phyloP scores from a whole-genome alignment of 192 early-diverging fungal genomes.

The Backusella sp. region DNA sequence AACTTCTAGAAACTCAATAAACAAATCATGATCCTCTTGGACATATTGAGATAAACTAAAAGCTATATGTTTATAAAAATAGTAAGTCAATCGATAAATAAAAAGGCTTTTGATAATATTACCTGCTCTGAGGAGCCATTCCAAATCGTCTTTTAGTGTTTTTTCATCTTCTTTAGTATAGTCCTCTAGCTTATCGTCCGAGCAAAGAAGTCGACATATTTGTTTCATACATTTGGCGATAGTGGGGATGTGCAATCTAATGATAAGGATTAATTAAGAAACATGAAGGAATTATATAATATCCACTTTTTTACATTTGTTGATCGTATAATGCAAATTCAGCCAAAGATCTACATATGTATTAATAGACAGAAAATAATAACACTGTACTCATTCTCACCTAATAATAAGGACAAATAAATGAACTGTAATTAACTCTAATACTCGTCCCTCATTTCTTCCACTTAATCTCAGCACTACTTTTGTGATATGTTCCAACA shows the following conservation, averaged over 20 bases:
- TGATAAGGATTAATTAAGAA: neutral
- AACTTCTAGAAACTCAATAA: neutral
- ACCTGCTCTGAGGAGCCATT: neutral
- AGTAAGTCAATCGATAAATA: neutral
- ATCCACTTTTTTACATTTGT: neutral
- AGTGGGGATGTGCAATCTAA: neutral
- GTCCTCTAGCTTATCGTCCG: neutral
- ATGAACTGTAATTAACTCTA: neutral
- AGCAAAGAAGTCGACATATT: neutral
- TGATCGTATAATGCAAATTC: neutral
- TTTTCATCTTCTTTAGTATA: neutral
- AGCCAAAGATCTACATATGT: neutral
- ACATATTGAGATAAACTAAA: neutral
- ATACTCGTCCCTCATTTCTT: neutral
- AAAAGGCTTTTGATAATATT: neutral
- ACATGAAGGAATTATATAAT: neutral
- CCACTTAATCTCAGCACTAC: neutral
- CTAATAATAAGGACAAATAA: neutral
- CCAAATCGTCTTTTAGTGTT: neutral
- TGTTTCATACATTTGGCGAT: neutral
- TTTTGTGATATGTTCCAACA: neutral
- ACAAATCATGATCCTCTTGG: neutral
- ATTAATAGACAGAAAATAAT: neutral
- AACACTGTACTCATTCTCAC: neutral
- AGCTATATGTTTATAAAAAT: neutral